phyloP scores from a whole-genome alignment of 2,329 filamentous ascomycete genomes.

The Spiromastix sp. region DNA sequence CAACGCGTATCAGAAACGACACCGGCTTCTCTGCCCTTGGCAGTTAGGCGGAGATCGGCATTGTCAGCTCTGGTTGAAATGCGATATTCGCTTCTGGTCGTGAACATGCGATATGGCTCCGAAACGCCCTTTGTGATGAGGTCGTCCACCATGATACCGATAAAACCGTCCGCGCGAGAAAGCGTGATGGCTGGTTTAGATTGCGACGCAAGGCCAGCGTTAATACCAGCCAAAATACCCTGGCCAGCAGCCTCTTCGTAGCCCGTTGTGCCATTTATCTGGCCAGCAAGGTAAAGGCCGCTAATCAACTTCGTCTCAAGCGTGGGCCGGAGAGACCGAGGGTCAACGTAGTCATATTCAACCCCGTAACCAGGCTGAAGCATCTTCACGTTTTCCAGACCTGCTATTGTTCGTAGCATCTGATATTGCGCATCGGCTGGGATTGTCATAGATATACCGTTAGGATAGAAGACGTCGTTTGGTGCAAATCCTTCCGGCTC shows the following conservation, averaged over 20 bases:
- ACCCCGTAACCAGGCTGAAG: slow-evolving; percentile 93
- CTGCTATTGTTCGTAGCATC: slow-evolving; percentile 76
- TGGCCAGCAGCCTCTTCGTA: slow-evolving; percentile 97
- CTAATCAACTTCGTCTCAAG: slow-evolving; percentile 87
- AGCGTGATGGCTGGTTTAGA: slow-evolving; percentile 57
- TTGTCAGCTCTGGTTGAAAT: slow-evolving; percentile 91
- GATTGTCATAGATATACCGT: slow-evolving; percentile 94
- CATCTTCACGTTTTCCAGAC: slow-evolving; percentile 83
- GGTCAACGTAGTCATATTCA: slow-evolving; percentile 97
- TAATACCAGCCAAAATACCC: slow-evolving; percentile 84
- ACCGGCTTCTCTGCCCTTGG: slow-evolving; percentile 64
- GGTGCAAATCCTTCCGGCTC: slow-evolving; percentile 86
- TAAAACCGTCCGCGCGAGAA: slow-evolving; percentile 80
- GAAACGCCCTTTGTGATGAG: slow-evolving; percentile 93
- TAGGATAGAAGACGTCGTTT: slow-evolving; percentile 84
- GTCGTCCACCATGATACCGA: slow-evolving; percentile 98
- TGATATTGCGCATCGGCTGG: slow-evolving; percentile 77
- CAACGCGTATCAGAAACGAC: slow-evolving; percentile 73
- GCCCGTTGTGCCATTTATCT: slow-evolving; percentile 96
- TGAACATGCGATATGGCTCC: slow-evolving; percentile 98
- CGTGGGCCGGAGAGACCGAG: slow-evolving; percentile 73
- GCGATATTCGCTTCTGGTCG: slow-evolving; percentile 86
- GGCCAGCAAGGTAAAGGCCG: slow-evolving; percentile 84
- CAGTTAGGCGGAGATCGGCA: slow-evolving; percentile 76
- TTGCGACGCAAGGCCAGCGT: slow-evolving; percentile 72